Evolutionary conservation across 1,284 basidiomycete species (phyloP), one percentile per base, ranked within the genome.

Genomic region (Taiwanofungus camphoratus): DNA sequence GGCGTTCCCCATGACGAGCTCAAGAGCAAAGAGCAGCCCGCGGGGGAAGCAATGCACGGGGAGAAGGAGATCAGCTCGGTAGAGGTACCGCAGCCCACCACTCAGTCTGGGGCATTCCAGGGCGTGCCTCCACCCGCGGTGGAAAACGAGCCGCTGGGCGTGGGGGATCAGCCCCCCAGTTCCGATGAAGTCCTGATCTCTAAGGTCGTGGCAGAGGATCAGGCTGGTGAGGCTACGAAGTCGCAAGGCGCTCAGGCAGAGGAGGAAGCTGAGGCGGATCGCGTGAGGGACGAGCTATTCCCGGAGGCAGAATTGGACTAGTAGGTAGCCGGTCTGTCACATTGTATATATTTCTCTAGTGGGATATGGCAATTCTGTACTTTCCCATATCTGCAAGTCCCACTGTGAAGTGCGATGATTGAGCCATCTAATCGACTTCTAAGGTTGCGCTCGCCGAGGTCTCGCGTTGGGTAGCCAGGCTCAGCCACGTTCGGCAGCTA

Each of bases 231-330:
- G 16, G 23, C 33, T 13, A 27, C 29, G 11, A 42, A 48, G 30
- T 45, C 41, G 8, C 45, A 51, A 32, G 55, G 55, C 5, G 50
- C 55, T 3, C 49, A 45, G 24, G 32, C 2, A 1, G 56, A 63
- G 41, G 61, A 53, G 12, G 61, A 61, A 20, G 58, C 56, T 0
- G 64, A 66, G 51, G 64, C 59, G 33, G 63, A 64, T 12, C 56
- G 60, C 27, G 63, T 52, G 11, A 50, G 62, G 22, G 54, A 54
- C 18, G 63, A 58, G 47, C 49, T 67, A 27, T 67, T 61, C 53
- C 50, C 53, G 3, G 46, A 39, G 3, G 35, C 43, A 21, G 16
- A 38, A 16, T 9, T 18, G 31, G 31, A 33, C n/a, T n/a, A n/a
- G n/a, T 9, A 18, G 11, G 16, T 33, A 33, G 31, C 7, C 11